Evolutionary conservation across 352 stramenopile genomes (phyloP).

Genomic region (Thalassiosira hispida): DNA sequence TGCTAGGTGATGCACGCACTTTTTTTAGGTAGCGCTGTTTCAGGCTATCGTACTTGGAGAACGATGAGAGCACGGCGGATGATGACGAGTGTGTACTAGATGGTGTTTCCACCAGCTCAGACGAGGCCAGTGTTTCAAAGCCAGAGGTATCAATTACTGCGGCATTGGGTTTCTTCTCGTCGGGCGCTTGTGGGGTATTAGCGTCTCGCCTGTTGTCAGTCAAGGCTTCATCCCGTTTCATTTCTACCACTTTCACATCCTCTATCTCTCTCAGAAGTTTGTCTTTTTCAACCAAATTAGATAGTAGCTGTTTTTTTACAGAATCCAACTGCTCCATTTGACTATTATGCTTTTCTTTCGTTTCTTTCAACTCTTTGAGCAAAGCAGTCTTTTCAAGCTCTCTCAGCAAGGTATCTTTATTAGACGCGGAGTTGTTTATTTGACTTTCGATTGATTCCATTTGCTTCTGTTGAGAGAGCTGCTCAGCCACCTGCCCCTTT

Average conservation of each 20-base stretch:
- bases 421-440: not conserved
- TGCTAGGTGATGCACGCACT: conserved; percentile 1
- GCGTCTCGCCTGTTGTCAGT: not conserved
- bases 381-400: not conserved
- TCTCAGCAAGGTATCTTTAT: not conserved
- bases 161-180: not conserved
- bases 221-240: not conserved
- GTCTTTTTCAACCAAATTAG: conserved; percentile 6
- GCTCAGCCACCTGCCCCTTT: not conserved
- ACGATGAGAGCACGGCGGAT: not conserved
- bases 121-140: not conserved
- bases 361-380: not conserved
- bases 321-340: not conserved
- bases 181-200: not conserved
- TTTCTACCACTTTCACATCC: not conserved
- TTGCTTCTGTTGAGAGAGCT: conserved; percentile 1
- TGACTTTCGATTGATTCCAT: not conserved
- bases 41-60: conserved; percentile 15
- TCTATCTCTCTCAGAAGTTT: not conserved
- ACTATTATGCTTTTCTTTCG: not conserved
- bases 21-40: conserved; percentile 24
- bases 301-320: conserved; percentile 4
- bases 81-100: conserved; percentile 11
- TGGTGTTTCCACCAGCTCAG: not conserved
- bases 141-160: conserved; percentile 6